Evolutionary conservation across 2,329 filamentous ascomycete species (phyloP).

Genomic region (Cercospora sp.): DNA sequence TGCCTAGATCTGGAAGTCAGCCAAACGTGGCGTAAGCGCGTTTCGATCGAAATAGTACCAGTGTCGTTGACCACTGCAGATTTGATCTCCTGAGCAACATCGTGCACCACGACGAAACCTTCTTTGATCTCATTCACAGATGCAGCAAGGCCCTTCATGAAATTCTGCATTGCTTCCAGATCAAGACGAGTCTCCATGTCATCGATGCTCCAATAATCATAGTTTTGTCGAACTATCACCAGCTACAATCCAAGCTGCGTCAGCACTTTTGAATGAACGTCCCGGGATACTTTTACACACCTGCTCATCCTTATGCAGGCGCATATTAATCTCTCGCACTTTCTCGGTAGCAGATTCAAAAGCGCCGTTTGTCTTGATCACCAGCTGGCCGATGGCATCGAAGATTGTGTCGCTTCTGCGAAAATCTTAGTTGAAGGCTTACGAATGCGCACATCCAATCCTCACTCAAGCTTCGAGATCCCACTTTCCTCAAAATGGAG

Average conservation of each 20-base stretch:
- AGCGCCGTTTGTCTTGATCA: background rate
- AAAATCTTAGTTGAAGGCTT: background rate
- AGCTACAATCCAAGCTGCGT: background rate
- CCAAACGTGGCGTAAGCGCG: too few species aligned
- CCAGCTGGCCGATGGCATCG: background rate
- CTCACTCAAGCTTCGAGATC: too few species aligned
- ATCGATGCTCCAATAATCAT: background rate
- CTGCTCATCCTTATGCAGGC: background rate
- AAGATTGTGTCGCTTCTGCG: background rate
- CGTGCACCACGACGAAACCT: background rate
- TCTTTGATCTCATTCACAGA: background rate
- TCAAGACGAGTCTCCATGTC: background rate
- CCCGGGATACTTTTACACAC: background rate
- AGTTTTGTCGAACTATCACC: background rate
- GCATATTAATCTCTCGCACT: background rate
- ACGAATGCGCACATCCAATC: too few species aligned
- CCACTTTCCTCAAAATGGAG: too few species aligned
- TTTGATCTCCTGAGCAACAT: too few species aligned
- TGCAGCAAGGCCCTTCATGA: background rate
- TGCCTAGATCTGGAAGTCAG: too few species aligned
- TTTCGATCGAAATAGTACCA: too few species aligned
- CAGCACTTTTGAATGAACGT: background rate
- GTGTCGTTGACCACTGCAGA: too few species aligned
- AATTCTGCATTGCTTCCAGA: background rate
- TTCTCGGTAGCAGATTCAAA: background rate